Conservation (phyloP, 768 basidiomycete species). For the Lentinula sp. region DNA sequence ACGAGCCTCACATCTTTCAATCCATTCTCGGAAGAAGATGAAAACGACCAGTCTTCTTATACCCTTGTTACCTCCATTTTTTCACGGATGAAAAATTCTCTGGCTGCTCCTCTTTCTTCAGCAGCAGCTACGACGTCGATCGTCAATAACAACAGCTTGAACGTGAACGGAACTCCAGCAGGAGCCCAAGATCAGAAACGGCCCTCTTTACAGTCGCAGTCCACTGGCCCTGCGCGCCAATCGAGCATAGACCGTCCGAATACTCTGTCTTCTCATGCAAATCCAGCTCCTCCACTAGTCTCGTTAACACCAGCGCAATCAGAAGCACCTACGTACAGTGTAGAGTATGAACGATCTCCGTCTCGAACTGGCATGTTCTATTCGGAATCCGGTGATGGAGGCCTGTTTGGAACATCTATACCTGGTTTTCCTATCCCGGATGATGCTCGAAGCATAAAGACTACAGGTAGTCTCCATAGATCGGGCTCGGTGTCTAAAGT, state of each 20-base stretch:
- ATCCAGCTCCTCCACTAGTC: conserved; percentile 75
- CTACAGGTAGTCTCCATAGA: conserved; percentile 57
- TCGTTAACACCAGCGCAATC: conserved; percentile 84
- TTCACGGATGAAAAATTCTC: conserved; percentile 75
- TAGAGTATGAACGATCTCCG: conserved; percentile 57
- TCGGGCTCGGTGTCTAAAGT: conserved; percentile 87
- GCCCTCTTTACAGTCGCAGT: conserved; percentile 42
- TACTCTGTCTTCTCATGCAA: conserved; percentile 45
- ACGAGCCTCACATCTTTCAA: conserved; percentile 81
- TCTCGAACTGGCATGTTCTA: conserved; percentile 44
- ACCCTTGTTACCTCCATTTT: conserved; percentile 77
- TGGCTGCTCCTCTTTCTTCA: conserved; percentile 60
- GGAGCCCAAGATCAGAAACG: conserved; percentile 48
- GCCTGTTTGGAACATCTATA: conserved; percentile 66
- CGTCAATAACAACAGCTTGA: conserved; percentile 23
- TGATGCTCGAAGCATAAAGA: conserved; percentile 83
- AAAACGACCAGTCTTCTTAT: conserved; percentile 83
- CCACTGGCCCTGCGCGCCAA: conserved; percentile 41
- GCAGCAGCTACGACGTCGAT: conserved; percentile 31
- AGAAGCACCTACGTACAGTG: conserved; percentile 64
- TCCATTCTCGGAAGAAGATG: conserved; percentile 90
- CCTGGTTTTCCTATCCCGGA: conserved; percentile 92
- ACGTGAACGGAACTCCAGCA: conserved; percentile 7
- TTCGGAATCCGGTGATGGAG: conserved; percentile 51
- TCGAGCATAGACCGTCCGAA: conserved; percentile 49